Evolutionary conservation across 371 early-diverging fungal species (phyloP), one percentile per base, ranked within the genome.

Genomic region (Catenaria anguillulae): DNA sequence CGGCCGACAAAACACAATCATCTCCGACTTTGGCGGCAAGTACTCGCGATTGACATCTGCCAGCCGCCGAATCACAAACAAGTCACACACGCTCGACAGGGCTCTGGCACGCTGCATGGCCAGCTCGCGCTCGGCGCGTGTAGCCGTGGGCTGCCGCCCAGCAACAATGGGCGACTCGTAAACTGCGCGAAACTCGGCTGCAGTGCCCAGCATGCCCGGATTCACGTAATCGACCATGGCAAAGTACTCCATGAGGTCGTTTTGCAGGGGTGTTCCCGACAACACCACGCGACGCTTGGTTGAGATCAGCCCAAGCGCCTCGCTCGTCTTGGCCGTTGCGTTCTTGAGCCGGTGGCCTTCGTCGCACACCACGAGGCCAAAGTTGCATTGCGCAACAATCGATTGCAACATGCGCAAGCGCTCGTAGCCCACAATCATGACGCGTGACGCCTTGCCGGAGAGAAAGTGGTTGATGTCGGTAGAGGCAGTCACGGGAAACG

Each of bases 191-290:
- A 40, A 40, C 40, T 40, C 17, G 40, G 40, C 40, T 5, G 5
- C 5, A 17, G 17, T 40, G 17, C 84, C 82, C 17, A 85, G 70
- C 34, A 80, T 61, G 17, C 79, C 78, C 1, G 86, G 85, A 62
- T 80, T 79, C 4, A 84, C 83, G 64, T 82, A 80, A 55, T 87
- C 80, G 33, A 80, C 71, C 76, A 87, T 80, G 35, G 77, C 64
- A 63, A 68, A 80, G 37, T 75, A 73, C 64, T 81, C 82, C 10
- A 65, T 65, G 4, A 81, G 63, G 56, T 80, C 73, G 52, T 82
- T 80, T 71, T 85, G 85, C 17, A 87, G 76, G 10, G 86, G 87
- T 10, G 87, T 85, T 4, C 87, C 87, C 13, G 79, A 73, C 15
- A 87, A 62, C 64, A 84, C 77, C 52, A 84, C 70, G 29, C 84